Evolutionary conservation across 805 yeast genomes (phyloP), one percentile per base, ranked within the genome.

Genomic region (Wickerhamiella brachini): DNA sequence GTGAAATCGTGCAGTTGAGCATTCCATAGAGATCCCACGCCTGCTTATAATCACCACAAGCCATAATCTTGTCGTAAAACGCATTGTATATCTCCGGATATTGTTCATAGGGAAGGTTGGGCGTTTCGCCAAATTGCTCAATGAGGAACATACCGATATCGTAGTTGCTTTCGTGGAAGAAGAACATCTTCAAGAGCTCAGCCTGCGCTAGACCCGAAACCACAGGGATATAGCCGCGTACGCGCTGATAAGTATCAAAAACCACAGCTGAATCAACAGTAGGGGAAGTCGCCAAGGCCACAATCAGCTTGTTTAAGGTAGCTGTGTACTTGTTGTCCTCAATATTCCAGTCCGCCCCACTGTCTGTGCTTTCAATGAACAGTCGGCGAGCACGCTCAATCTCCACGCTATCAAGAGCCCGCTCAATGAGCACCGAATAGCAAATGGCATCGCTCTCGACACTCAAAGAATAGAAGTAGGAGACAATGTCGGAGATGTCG

Each of bases 21-120:
- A 74, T 76, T 3, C 77, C 78, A 56, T 79, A 83, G 5, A 83
- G 65, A 6, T 71, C 72, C 82, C 83, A 81, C 0, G 79, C 75
- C 52, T 73, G 74, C 21, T 70, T 63, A 13, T 67, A 61, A 34
- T 69, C 64, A 5, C 62, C 52, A 22, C 71, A 66, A 0, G 68
- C 55, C 23, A 72, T 54, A 9, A 78, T 67, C 55, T 77, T 72
- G 15, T 72, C 66, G 58, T 71, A 71, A 52, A 81, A 63, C 0
- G 76, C 66, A 5, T 67, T 60, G 52, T 66, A 68, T 2, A 77
- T 55, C n/a, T 65, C 64, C 1, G 75, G 63, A 43, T 67, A 65
- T 18, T 63, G 59, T 0, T 56, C 59, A 46, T 56, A 54, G 7
- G 59, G 53, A 21, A 65, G 51, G 5, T 46, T 52, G 3, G 63